A percentile compares a stretch with the other conserved stretches of the same genome.
Conservation (phyloP, 495 filamentous ascomycete genomes). For the Podospora comata region DNA sequence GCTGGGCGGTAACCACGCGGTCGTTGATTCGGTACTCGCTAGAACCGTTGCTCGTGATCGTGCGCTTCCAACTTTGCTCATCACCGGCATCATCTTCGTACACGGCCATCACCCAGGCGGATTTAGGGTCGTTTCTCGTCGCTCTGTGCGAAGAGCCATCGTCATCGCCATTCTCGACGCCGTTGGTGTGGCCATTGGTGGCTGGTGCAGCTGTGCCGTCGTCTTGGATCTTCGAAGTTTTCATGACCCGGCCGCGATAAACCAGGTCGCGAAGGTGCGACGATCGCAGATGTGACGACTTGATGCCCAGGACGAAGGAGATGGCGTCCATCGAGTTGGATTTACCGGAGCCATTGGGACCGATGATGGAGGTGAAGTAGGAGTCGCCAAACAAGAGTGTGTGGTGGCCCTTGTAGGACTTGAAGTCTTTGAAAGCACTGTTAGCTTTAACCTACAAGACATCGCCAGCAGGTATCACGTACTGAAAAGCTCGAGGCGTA, state of each 20-base stretch:
- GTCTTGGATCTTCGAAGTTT: conserved; percentile 83
- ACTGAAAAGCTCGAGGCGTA: conserved; percentile 94
- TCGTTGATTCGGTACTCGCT: conserved; percentile 98
- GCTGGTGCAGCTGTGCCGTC: conserved; percentile 67
- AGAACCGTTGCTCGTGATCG: conserved; percentile 79
- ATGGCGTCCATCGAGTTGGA: conserved; percentile 99
- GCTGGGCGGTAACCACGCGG: conserved; percentile 76
- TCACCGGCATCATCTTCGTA: conserved; percentile 98
- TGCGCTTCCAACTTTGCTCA: conserved; percentile 91
- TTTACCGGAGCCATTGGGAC: conserved; percentile 98
- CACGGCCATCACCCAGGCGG: conserved; percentile 97
- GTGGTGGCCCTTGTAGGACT: conserved; percentile 97
- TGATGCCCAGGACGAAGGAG: conserved; percentile 97
- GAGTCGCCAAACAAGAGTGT: conserved; percentile 92
- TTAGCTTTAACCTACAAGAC: conserved; percentile 15
- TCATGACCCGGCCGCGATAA: conserved; percentile 91
- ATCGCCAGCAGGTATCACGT: conserved; percentile 33
- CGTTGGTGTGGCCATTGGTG: conserved; percentile 54
- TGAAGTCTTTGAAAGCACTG: conserved; percentile 70
- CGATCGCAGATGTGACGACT: conserved; percentile 93
- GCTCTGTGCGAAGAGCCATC: conserved; percentile 56
- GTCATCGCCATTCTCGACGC: conserved; percentile 52
- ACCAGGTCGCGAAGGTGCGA: conserved; percentile 92
- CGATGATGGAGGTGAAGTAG: conserved; percentile 99
- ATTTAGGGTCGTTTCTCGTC: conserved; percentile 71